phyloP scores from a whole-genome alignment of 257 asterid species.

The Solanum lycopersicoides region DNA sequence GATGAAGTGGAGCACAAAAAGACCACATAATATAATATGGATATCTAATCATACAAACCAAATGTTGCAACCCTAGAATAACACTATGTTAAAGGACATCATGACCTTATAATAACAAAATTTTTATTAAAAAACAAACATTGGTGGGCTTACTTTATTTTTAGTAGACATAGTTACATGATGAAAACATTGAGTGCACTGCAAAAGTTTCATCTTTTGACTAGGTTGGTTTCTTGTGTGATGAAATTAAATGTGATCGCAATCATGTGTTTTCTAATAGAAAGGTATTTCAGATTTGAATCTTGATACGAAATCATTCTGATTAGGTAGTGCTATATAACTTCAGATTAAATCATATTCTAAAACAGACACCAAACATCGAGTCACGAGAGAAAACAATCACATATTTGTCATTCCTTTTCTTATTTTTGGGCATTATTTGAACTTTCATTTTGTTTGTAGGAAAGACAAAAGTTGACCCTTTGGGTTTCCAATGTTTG shows the following conservation, averaged over 20 bases:
- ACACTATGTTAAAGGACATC: neutral
- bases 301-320: accelerated
- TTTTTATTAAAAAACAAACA: neutral
- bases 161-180: neutral
- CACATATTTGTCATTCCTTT: neutral
- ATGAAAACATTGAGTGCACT: neutral
- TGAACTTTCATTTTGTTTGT: neutral
- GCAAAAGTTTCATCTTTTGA: neutral
- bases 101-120: neutral
- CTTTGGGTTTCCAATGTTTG: neutral
- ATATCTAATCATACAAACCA: slow-evolving; percentile 40
- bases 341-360: neutral
- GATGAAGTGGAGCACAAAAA: slow-evolving; percentile 26
- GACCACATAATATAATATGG: slow-evolving; percentile 19
- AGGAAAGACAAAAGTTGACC: neutral
- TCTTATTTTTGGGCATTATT: neutral
- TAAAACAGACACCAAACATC: accelerated
- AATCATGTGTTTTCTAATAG: neutral
- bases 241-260: neutral
- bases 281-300: neutral
- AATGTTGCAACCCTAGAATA: neutral
- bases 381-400: neutral
- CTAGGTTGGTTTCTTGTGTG: neutral
- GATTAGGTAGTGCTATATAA: neutral
- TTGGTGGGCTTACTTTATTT: neutral